Evolutionary conservation across 2,329 filamentous ascomycete genomes (phyloP).

Genomic region (Diaporthe helianthi): DNA sequence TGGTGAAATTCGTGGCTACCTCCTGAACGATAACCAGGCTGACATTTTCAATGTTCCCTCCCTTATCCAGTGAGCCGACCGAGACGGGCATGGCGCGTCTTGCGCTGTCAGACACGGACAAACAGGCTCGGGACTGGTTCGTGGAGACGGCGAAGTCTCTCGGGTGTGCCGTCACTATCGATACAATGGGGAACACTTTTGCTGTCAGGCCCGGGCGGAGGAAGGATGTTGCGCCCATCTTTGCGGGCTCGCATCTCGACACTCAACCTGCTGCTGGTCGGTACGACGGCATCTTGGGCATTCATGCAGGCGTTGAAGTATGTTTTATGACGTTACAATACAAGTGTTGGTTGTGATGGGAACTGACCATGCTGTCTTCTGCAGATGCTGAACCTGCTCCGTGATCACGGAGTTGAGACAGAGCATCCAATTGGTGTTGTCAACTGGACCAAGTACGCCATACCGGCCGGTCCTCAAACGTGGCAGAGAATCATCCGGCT

Average conservation of each 20-base stretch:
- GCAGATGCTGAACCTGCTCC: constrained; percentile 68
- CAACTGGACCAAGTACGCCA: constrained; percentile 74
- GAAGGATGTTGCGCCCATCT: constrained; percentile 66
- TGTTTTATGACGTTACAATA: not conserved
- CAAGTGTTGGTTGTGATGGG: no score
- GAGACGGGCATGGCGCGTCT: constrained; percentile 82
- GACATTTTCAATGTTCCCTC: constrained; percentile 27
- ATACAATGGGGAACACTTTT: constrained; percentile 84
- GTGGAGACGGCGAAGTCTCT: constrained; percentile 65
- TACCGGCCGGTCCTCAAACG: no score
- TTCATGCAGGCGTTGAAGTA: constrained; percentile 72
- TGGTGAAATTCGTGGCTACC: not conserved
- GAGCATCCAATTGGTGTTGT: constrained; percentile 76
- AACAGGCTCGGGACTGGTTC: constrained; percentile 78
- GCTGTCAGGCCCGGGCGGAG: constrained; percentile 70
- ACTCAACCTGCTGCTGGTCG: constrained; percentile 70
- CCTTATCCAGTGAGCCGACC: constrained; percentile 52
- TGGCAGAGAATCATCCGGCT: not conserved
- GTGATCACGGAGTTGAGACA: constrained; percentile 72
- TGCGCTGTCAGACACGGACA: constrained; percentile 74
- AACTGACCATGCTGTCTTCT: not conserved
- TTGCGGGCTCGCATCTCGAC: constrained; percentile 74
- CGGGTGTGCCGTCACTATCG: constrained; percentile 72
- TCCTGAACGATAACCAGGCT: constrained; percentile 27
- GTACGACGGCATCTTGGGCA: constrained; percentile 80